Evolutionary conservation across 139 green algal species (phyloP), one percentile per base, ranked within the genome.

Genomic region (Eudorina sp.): DNA sequence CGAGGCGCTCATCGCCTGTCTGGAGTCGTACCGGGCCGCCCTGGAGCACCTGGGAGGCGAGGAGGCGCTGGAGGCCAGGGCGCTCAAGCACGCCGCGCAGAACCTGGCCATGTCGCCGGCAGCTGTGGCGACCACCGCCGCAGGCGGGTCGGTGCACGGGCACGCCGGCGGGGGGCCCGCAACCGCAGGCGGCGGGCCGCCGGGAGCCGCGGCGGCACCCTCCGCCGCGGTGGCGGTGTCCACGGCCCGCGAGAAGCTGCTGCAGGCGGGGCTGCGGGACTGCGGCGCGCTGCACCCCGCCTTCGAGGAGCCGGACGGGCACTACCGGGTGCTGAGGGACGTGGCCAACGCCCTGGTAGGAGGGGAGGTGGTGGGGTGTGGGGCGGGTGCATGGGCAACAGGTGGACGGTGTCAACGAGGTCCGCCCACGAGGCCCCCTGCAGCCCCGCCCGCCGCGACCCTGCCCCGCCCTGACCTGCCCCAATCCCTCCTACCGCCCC

Each of bases 11-110:
- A 91, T 93, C 48, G 90, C 93, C 36, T 72, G 90, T n/a, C 53
- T 96, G 23, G 88, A 95, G 88, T 87, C 95, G 41, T 96, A 93
- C 58, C 87, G 95, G 0, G 55, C 90, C 38, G 94, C 94, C 18
- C 78, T 89, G 51, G 90, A 90, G 40, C 86, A 66, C 64, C 90
- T 95, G 41, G 74, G 92, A 36, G 83, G 89, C 0, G 81, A 90
- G 62, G 29, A 68, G 29, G 51, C 74, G 66, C 46, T 78, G 34
- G 16, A 64, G 16, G 43, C 88, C 11, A 38, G 77, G 19, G 58
- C 84, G 36, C 75, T 51, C 23, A 55, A 55, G 45, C 51, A 72
- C 29, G 89, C 88, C n/a, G 83, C 83, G 43, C 70, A 79, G 16
- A 55, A 79, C 70, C 40, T 79, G 7, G 70, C 27, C 41, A 79